These are phyloP conservation scores for Acrocalymma vagum DNA, from an alignment of 2,329 filamentous ascomycete species.

Conservation along the genomic window DNA sequence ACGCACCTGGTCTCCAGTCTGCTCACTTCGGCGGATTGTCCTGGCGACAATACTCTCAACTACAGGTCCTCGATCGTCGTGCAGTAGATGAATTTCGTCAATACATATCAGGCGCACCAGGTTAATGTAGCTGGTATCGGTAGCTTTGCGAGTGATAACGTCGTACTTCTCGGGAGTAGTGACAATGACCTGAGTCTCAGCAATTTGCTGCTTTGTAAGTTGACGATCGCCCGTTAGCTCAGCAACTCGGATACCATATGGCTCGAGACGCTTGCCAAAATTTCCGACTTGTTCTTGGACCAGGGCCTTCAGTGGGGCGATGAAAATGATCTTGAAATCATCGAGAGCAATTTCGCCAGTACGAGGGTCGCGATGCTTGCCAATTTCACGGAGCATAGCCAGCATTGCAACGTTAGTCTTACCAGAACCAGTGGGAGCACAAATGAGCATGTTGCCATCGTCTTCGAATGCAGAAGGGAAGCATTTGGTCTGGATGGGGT, in stretches of 20 bases:
- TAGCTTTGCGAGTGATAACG: constrained; percentile 97
- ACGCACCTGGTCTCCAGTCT: constrained; percentile 91
- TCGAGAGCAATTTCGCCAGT: constrained; percentile 96
- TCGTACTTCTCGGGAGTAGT: constrained; percentile 99
- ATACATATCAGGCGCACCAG: constrained; percentile 96
- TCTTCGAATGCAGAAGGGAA: constrained; percentile 90
- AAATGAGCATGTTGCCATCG: constrained; percentile 97
- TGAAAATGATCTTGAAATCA: constrained; percentile 98
- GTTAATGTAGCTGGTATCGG: constrained; percentile 95
- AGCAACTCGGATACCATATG: constrained; percentile 91
- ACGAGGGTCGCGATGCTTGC: constrained; percentile 87
- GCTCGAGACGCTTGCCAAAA: constrained; percentile 88
- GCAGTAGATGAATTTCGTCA: constrained; percentile 96
- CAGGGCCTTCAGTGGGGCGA: constrained; percentile 92
- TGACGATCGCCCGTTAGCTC: constrained; percentile 97
- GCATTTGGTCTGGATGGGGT: constrained; percentile 95
- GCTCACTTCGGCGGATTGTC: constrained; percentile 91
- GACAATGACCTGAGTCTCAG: constrained; percentile 97
- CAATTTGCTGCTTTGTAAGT: constrained; percentile 97
- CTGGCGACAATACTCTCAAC: constrained; percentile 96
- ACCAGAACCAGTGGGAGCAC: constrained; percentile 94
- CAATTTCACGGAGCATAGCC: constrained; percentile 93
- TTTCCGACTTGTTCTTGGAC: constrained; percentile 99
- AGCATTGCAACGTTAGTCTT: constrained; percentile 99
- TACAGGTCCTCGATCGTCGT: constrained; percentile 96